Conservation (phyloP, 352 stramenopile species). For the Phytophthora cajani region DNA sequence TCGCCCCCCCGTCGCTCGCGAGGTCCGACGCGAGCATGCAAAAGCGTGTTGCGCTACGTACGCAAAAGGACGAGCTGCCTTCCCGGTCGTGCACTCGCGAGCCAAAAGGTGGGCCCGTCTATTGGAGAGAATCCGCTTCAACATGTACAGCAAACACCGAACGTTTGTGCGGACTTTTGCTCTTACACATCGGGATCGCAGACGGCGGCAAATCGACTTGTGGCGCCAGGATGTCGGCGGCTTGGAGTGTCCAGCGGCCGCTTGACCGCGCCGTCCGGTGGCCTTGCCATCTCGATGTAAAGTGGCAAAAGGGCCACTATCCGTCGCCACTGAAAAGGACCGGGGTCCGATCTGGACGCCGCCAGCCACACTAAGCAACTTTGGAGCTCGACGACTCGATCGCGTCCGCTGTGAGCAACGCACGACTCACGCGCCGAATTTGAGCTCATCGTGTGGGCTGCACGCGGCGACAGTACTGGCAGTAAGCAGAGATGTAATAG, state of each 20-base stretch:
- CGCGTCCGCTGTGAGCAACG: constrained; percentile 9
- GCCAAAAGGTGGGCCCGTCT: not conserved
- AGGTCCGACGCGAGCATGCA: constrained; percentile 1
- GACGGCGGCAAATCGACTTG: not conserved
- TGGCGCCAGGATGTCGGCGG: constrained; percentile 12
- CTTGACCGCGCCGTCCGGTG: constrained; percentile 12
- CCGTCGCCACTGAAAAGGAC: too few relatives aligned
- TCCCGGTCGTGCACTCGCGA: constrained; percentile 4
- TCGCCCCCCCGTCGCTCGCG: not conserved
- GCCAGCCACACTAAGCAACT: not conserved
- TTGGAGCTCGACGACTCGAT: not conserved
- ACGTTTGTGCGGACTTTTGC: not conserved
- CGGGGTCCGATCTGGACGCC: constrained; percentile 16
- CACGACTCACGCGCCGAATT: constrained; percentile 16
- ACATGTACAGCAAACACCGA: not conserved
- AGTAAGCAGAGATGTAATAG: not conserved
- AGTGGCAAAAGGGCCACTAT: too few relatives aligned
- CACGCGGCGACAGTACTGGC: not conserved
- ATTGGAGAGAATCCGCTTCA: constrained; percentile 13
- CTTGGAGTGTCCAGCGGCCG: constrained; percentile 6
- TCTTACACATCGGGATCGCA: not conserved
- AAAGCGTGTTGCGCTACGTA: not conserved
- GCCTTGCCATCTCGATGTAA: constrained; percentile 12
- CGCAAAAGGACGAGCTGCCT: not conserved
- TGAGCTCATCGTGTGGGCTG: constrained; percentile 2